phyloP scores from a whole-genome alignment of 768 basidiomycete species.

The Pluteus cervinus region DNA sequence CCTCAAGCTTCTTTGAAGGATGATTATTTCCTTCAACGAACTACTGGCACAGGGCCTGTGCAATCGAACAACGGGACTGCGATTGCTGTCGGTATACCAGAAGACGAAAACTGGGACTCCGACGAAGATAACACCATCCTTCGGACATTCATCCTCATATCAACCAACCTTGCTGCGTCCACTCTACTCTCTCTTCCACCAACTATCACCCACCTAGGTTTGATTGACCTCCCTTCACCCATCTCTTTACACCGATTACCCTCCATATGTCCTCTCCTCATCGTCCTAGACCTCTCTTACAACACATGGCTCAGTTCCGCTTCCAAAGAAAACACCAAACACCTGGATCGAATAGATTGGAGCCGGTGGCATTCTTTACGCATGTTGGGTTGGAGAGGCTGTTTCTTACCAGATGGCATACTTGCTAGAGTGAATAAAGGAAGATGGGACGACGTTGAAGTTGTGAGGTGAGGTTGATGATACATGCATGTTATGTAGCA shows the following conservation, averaged over 20 bases:
- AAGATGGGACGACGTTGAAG: constrained; percentile 58
- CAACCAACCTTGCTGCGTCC: constrained; percentile 35
- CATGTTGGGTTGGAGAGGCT: constrained; percentile 52
- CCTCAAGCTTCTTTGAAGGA: constrained; percentile 39
- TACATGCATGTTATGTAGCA: too few relatives aligned
- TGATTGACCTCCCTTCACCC: constrained; percentile 43
- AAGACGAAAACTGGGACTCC: constrained; percentile 40
- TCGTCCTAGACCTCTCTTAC: constrained; percentile 62
- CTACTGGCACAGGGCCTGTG: constrained; percentile 5
- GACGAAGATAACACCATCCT: constrained; percentile 31
- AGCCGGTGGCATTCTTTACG: constrained; percentile 43
- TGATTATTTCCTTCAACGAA: constrained; percentile 31
- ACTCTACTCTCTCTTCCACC: constrained; percentile 50
- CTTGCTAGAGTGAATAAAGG: constrained; percentile 45
- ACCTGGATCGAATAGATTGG: constrained; percentile 54
- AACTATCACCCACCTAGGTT: constrained; percentile 57
- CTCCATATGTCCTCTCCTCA: constrained; percentile 52
- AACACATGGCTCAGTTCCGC: constrained; percentile 39
- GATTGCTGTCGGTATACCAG: background rate
- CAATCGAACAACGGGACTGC: background rate
- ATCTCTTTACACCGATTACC: constrained; percentile 55
- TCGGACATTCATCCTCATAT: constrained; percentile 45
- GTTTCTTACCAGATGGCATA: constrained; percentile 37
- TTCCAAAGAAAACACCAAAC: constrained; percentile 23
- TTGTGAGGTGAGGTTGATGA: too few relatives aligned